phyloP scores from a whole-genome alignment of 257 asterid genomes.

The Osmanthus fragrans region DNA sequence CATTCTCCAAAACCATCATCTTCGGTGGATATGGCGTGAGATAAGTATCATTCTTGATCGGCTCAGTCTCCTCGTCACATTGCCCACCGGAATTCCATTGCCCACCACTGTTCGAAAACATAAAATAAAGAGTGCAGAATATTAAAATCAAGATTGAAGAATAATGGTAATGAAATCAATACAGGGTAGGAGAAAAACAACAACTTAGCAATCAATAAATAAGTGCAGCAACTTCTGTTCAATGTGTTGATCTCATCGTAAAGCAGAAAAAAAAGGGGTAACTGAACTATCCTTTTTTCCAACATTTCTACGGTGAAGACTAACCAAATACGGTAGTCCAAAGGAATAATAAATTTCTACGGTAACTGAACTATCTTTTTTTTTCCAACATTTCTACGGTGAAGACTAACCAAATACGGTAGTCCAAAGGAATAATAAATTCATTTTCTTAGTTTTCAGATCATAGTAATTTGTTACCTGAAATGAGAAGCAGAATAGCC shows the following conservation, averaged over 20 bases:
- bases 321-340: neutral
- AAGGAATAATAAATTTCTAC: neutral
- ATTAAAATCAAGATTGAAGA: neutral
- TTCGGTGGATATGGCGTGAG: constrained; percentile 52
- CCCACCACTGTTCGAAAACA: constrained; percentile 56
- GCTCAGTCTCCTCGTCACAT: constrained; percentile 66
- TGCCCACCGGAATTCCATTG: constrained; percentile 82
- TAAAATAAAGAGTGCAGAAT: neutral
- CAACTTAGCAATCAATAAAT: neutral
- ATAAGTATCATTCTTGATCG: constrained; percentile 62
- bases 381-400: neutral
- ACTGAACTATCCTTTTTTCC: neutral
- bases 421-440: no score
- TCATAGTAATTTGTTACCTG: constrained; percentile 34
- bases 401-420: neutral
- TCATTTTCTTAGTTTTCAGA: neutral
- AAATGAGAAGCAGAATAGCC: constrained; percentile 78
- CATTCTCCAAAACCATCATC: constrained; percentile 56
- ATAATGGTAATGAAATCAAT: neutral
- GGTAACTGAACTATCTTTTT: neutral
- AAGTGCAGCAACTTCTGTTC: neutral
- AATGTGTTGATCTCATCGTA: no score
- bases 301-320: neutral
- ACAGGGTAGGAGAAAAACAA: neutral
- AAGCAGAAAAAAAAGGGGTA: no score